These are phyloP conservation scores for Mycena kentingensis DNA, from an alignment of 768 basidiomycete genomes.

Conservation along the genomic window DNA sequence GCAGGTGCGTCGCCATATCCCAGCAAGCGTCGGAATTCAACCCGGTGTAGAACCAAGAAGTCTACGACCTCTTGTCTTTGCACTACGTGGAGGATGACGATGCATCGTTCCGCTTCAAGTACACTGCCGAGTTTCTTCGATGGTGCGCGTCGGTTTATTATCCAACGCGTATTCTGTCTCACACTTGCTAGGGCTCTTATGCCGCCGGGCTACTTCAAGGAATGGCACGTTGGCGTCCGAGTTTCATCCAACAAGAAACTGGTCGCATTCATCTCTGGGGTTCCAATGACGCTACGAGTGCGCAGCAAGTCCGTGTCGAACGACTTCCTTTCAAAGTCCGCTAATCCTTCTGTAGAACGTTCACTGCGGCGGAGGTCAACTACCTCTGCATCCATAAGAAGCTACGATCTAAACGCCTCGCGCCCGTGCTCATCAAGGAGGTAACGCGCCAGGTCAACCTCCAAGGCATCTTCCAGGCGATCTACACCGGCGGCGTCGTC, in stretches of 20 bases:
- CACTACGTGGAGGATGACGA: slow-evolving; percentile 98
- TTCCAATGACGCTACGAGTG: slow-evolving; percentile 85
- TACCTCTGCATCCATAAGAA: slow-evolving; percentile 98
- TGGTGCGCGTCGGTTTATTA: too few species aligned
- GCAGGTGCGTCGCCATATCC: slow-evolving; percentile 54
- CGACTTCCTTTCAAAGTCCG: neutral
- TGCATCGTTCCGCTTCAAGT: slow-evolving; percentile 95
- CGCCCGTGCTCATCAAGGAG: slow-evolving; percentile 97
- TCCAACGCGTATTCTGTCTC: too few species aligned
- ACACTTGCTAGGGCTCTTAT: slow-evolving; percentile 74
- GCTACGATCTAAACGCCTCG: slow-evolving; percentile 88
- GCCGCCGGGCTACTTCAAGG: slow-evolving; percentile 88
- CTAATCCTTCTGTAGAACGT: slow-evolving; percentile 44
- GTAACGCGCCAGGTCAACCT: slow-evolving; percentile 92
- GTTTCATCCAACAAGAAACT: slow-evolving; percentile 89
- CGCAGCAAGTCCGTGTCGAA: slow-evolving; percentile 70
- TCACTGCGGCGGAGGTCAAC: slow-evolving; percentile 89
- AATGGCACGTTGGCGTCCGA: slow-evolving; percentile 97
- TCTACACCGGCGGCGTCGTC: slow-evolving; percentile 93
- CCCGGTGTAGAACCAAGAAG: slow-evolving; percentile 75
- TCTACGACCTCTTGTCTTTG: slow-evolving; percentile 86
- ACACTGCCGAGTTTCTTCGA: slow-evolving; percentile 89
- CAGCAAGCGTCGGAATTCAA: neutral
- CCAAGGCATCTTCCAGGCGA: slow-evolving; percentile 90
- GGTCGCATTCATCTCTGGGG: slow-evolving; percentile 94